Base-by-base conservation (phyloP, 2,329 filamentous ascomycete species). In the Monosporascus sp. region DNA sequence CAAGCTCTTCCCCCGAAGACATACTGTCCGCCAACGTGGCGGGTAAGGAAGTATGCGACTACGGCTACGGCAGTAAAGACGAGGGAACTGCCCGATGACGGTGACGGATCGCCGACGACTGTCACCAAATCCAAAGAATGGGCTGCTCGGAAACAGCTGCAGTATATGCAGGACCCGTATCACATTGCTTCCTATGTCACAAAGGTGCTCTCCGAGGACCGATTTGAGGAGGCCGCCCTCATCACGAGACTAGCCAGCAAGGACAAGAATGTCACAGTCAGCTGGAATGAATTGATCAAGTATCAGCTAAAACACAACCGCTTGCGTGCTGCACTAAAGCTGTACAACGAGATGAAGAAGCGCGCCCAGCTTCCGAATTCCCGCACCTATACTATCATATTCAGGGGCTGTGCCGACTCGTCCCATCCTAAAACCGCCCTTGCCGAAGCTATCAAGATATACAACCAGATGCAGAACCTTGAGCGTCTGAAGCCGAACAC, bases 281-380 rank as follows among this genome's bases (percentile, higher is more conserved):
- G 88, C 54, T 99, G 93, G 92, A 97, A 97, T 70, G 83, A 89
- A 65, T 71, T 96, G 45, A 86, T 99, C 53, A 81, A 86, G 53
- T 84, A 91, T 69, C 76, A 83, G 57, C 73, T 97, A 68, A 72
- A 79, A 43, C 75, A 83, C 24, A 76, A 82, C 43, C 78, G 79
- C 50, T 70, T 91, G 36, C 78, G 79, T 55, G 73, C 76, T 20
- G 92, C 89, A 19, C 72, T 96, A 53, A 91, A 88, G 71, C 76
- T 91, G n/a, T 97, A 85, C 74, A 96, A 97, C 69, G 93, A 97
- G 88, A 97, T 99, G 93, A 99, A 97, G 75, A 97, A 97, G 74
- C 82, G 91, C 56, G 86, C 79, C 5, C 88, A 95, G 63, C 77
- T 81, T 26, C 93, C 94, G 1, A 93, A 92, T 67, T 81, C 84